Percentiles rank a stretch among this genome's conserved stretches.
Evolutionary conservation across 176 grass and related monocot species (phyloP).

Genomic region (Hordeum vulgare): MorexV3_pseudomolecules_assembly NC_058520.1:506588234-506588733

Average conservation of each 20-base stretch:
- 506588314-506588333: background rate
- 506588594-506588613: slow-evolving; percentile 33
- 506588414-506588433: slow-evolving; percentile 23
- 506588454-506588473: slow-evolving; percentile 7
- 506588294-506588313: slow-evolving; percentile 1
- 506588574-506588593: slow-evolving; percentile 28
- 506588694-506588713: slow-evolving; percentile 11
- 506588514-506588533: background rate
- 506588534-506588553: slow-evolving; percentile 22
- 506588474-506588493: slow-evolving; percentile 15
- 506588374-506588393: slow-evolving; percentile 19
- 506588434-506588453: background rate
- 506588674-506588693: slow-evolving; percentile 11
- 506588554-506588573: slow-evolving; percentile 29
- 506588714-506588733: background rate
- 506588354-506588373: background rate
- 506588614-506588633: slow-evolving; percentile 18
- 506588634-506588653: background rate
- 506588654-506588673: background rate
- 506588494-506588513: slow-evolving; percentile 2
- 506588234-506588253: background rate
- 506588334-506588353: slow-evolving; percentile 2
- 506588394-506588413: slow-evolving; percentile 3
- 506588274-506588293: slow-evolving; percentile 8
- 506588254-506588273: slow-evolving; percentile 20